These are phyloP conservation scores for Chlamydomonas incerta DNA, from an alignment of 139 green algal species.

Conservation along the genomic window DNA sequence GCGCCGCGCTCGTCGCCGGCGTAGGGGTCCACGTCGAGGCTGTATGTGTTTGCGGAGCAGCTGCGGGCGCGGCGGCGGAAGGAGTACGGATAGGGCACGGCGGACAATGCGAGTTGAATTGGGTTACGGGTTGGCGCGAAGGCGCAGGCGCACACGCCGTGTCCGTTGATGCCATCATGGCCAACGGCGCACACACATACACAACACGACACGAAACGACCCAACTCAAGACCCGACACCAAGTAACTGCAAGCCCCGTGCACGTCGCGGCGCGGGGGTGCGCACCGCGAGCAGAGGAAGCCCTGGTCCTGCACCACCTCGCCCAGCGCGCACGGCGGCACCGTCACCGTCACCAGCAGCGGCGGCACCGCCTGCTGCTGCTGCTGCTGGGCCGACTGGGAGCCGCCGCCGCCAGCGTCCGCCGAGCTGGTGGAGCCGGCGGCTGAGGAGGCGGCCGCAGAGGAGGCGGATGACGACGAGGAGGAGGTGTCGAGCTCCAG, in stretches of 20 bases:
- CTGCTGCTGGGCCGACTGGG: too few species aligned
- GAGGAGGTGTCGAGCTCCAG: background rate
- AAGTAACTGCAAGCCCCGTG: too few species aligned
- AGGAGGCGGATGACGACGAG: background rate
- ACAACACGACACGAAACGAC: too few species aligned
- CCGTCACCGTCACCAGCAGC: background rate
- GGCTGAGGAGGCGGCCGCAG: background rate
- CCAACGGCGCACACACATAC: too few species aligned
- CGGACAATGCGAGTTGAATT: too few species aligned
- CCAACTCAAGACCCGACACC: too few species aligned
- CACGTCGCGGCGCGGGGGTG: too few species aligned
- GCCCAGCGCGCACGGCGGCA: constrained; percentile 3
- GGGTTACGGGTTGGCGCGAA: too few species aligned
- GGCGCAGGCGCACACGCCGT: too few species aligned
- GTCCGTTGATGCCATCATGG: too few species aligned
- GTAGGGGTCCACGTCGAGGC: background rate
- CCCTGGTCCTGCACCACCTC: background rate
- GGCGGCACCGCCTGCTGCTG: background rate
- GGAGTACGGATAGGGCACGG: background rate
- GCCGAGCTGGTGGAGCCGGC: background rate
- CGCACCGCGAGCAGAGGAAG: background rate
- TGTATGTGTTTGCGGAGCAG: background rate
- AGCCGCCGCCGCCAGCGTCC: too few species aligned
- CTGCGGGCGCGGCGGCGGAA: background rate
- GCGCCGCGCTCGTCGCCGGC: background rate